Evolutionary conservation across 768 basidiomycete genomes (phyloP).

Genomic region (Lepiota venenata): DNA sequence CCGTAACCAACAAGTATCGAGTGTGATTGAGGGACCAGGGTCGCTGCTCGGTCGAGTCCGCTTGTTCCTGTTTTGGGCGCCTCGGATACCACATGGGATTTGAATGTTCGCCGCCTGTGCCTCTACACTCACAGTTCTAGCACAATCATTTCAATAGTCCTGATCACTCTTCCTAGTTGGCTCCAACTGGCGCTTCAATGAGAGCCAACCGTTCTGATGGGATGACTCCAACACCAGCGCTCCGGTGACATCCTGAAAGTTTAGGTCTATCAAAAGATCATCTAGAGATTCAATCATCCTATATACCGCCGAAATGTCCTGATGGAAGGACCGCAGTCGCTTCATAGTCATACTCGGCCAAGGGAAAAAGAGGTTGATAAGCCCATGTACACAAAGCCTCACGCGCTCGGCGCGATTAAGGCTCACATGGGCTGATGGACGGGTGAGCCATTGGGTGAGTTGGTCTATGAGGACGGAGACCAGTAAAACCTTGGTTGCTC

Average conservation of each 20-base stretch:
- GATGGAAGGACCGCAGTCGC: not conserved
- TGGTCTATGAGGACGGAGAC: not conserved
- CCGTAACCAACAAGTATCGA: no score
- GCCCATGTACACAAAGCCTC: conserved; percentile 1
- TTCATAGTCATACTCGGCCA: conserved; percentile 6
- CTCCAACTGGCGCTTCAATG: conserved; percentile 3
- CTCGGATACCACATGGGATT: no score
- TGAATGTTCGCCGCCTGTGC: no score
- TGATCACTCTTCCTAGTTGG: not conserved
- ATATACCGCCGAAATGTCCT: not conserved
- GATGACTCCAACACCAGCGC: not conserved
- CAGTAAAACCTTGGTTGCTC: not conserved
- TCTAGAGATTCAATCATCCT: conserved; percentile 3
- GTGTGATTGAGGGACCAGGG: no score
- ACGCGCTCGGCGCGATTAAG: conserved; percentile 3
- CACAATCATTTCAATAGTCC: no score
- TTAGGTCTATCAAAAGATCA: not conserved
- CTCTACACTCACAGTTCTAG: no score
- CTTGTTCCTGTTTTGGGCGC: no score
- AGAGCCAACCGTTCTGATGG: conserved; percentile 1
- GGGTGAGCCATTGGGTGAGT: not conserved
- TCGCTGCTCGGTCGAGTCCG: no score
- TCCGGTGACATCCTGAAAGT: not conserved
- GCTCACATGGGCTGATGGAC: not conserved
- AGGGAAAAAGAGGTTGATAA: conserved; percentile 5